These are phyloP conservation scores for Cenchrus fungigraminus DNA, from an alignment of 176 grass and related monocot genomes.

Conservation along the genomic window DNA sequence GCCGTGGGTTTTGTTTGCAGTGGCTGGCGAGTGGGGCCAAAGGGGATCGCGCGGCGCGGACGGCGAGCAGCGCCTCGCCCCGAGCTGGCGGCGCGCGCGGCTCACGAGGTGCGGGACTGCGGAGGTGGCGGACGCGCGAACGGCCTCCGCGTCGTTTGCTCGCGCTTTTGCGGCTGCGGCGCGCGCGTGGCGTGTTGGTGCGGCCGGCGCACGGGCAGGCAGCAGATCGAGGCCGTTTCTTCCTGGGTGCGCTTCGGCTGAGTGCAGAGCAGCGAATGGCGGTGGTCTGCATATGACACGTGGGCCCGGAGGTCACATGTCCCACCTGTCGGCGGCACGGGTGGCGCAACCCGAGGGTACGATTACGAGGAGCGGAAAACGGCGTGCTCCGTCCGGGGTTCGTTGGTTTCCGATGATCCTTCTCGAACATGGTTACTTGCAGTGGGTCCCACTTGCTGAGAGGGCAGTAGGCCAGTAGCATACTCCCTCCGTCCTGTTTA, in stretches of 20 bases:
- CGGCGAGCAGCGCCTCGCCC: neutral
- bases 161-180: slow-evolving; percentile 18
- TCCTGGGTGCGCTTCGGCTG: neutral
- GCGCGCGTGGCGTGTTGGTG: neutral
- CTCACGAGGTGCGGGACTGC: slow-evolving; percentile 9
- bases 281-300: neutral
- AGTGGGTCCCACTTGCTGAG: neutral
- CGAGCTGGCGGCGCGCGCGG: neutral
- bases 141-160: slow-evolving; percentile 29
- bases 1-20: neutral
- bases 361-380: neutral
- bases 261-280: neutral
- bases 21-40: neutral
- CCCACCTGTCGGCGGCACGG: neutral
- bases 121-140: neutral
- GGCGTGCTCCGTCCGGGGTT: neutral
- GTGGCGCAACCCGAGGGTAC: too few relatives aligned
- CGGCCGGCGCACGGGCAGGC: slow-evolving; percentile 17
- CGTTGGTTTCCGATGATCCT: neutral
- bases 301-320: rapidly evolving
- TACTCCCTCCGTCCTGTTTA: neutral
- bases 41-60: slow-evolving; percentile 6
- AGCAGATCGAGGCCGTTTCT: neutral
- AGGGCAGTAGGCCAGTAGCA: neutral
- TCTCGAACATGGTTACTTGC: too few relatives aligned